A percentile compares a stretch with the other conserved stretches of the same genome.
These are phyloP conservation scores for Chlorella sp. DNA, from an alignment of 139 green algal species.

Conservation along the genomic window DNA sequence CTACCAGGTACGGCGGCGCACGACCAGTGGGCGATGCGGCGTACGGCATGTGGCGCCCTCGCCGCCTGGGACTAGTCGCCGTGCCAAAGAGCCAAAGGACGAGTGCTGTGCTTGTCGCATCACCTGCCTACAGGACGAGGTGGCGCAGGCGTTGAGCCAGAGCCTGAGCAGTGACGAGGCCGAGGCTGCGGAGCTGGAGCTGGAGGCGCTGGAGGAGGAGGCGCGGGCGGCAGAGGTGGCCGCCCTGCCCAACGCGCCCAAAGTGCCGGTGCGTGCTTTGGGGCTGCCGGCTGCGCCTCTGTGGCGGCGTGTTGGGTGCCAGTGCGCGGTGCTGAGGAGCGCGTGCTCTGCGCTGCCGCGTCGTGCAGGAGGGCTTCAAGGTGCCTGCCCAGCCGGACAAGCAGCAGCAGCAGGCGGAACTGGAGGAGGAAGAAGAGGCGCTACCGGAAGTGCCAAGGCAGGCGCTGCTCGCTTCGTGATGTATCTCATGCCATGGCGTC, in stretches of 20 bases:
- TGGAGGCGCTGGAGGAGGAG: conserved; percentile 40
- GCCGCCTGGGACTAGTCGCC: no score
- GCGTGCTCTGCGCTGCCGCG: no score
- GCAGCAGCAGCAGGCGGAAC: conserved; percentile 1
- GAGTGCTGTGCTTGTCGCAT: not conserved
- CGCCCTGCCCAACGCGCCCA: not conserved
- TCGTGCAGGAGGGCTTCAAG: no score
- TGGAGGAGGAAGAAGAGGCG: conserved; percentile 6
- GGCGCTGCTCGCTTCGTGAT: not conserved
- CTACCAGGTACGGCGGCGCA: conserved; percentile 50
- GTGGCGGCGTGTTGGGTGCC: no score
- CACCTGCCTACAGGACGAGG: conserved; percentile 4
- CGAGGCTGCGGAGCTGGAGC: conserved; percentile 31
- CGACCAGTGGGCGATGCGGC: no score
- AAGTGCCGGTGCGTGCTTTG: not conserved
- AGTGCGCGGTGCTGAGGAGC: no score
- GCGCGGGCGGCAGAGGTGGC: conserved; percentile 20
- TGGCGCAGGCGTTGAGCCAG: not conserved
- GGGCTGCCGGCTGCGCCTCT: no score
- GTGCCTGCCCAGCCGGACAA: no score
- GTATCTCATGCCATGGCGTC: no score
- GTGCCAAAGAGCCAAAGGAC: not conserved
- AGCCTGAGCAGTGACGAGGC: conserved; percentile 26
- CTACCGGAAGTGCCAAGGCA: not conserved
- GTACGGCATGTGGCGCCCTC: no score